Conservation (phyloP, 345 rosid genomes). For the Brassica incana region DNA sequence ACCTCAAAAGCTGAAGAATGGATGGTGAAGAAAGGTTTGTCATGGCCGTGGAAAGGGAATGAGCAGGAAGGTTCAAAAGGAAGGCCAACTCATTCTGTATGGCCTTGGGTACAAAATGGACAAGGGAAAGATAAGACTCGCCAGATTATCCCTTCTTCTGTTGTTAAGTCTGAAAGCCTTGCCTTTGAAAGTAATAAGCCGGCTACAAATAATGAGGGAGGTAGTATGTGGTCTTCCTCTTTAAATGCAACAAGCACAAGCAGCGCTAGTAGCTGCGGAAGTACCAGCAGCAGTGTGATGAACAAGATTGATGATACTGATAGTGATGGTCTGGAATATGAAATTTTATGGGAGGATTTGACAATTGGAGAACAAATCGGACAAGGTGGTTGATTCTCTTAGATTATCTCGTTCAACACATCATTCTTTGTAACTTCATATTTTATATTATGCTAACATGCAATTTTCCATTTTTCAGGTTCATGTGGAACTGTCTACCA, state of each 20-base stretch:
- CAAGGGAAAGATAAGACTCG: constrained; percentile 44
- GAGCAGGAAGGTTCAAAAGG: constrained; percentile 68
- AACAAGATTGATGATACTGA: constrained; percentile 76
- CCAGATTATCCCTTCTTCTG: constrained; percentile 46
- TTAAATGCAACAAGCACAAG: constrained; percentile 80
- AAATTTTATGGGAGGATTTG: constrained; percentile 95
- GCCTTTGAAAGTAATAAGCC: constrained; percentile 50
- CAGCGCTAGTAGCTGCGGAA: constrained; percentile 92
- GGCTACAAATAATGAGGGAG: constrained; percentile 59
- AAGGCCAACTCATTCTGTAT: constrained; percentile 49
- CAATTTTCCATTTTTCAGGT: constrained; percentile 53
- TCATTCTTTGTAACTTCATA: constrained; percentile 12
- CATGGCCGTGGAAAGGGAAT: constrained; percentile 97
- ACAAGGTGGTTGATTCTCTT: constrained; percentile 61
- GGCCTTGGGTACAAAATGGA: constrained; percentile 63
- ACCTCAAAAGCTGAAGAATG: constrained; percentile 85
- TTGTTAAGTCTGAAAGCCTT: constrained; percentile 51
- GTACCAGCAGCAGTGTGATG: constrained; percentile 73
- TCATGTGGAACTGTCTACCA: constrained; percentile 98
- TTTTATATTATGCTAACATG: constrained; percentile 18
- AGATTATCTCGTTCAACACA: not conserved
- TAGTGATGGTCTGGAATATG: constrained; percentile 75
- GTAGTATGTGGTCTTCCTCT: constrained; percentile 79
- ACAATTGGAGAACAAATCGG: constrained; percentile 83
- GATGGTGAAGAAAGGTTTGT: constrained; percentile 80